Conservation (phyloP, 345 rosid genomes). For the Populus tremula region DNA sequence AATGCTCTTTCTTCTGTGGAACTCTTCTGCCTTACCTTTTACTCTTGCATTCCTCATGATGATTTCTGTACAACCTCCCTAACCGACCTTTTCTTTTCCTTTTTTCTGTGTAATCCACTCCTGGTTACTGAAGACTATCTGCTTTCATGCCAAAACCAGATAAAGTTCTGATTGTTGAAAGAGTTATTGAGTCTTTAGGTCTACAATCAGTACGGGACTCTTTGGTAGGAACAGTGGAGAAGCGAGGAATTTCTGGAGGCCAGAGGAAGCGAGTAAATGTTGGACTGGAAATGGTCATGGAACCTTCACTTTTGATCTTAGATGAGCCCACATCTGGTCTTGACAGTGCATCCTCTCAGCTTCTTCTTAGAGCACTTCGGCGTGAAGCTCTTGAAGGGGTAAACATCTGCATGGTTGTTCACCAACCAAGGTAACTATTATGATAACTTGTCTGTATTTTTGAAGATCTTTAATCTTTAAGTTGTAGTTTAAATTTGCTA, state of each 20-base stretch:
- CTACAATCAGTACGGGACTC: conserved; percentile 74
- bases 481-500: not conserved
- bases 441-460: not conserved
- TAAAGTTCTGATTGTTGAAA: conserved; percentile 82
- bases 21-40: not conserved
- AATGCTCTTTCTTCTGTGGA: not conserved
- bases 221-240: conserved; percentile 92
- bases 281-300: conserved; percentile 95
- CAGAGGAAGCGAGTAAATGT: conserved; percentile 96
- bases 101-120: conserved; percentile 4
- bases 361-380: conserved; percentile 82
- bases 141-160: conserved; percentile 61
- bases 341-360: conserved; percentile 94
- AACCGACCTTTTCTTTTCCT: not conserved
- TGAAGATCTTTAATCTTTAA: not conserved
- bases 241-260: conserved; percentile 95
- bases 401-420: conserved; percentile 90
- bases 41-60: conserved; percentile 2
- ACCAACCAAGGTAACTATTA: conserved; percentile 77
- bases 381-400: conserved; percentile 95
- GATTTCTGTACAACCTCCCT: not conserved
- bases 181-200: conserved; percentile 86
- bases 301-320: conserved; percentile 87
- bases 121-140: conserved; percentile 50
- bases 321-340: conserved; percentile 98